Percentiles rank a stretch among this genome's conserved stretches.
Conservation (phyloP, 164 flowering plant genomes). For the Brasenia schreberi region DNA sequence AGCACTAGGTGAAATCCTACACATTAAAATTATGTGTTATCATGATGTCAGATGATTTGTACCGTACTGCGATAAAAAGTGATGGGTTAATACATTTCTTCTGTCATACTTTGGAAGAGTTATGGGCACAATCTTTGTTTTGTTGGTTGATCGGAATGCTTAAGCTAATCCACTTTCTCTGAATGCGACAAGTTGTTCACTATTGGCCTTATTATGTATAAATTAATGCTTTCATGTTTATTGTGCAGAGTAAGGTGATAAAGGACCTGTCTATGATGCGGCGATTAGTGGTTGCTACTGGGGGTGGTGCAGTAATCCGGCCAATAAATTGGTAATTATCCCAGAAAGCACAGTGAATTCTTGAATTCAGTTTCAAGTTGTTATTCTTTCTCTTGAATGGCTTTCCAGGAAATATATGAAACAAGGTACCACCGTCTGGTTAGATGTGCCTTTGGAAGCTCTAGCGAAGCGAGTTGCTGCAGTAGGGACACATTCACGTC, state of each 20-base stretch:
- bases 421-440: conserved; percentile 73
- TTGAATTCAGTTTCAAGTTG: background rate
- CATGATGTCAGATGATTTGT: too few species aligned
- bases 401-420: conserved; percentile 66
- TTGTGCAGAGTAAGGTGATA: conserved; percentile 54
- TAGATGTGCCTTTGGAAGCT: conserved; percentile 88
- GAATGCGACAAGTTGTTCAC: too few species aligned
- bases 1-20: too few species aligned
- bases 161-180: too few species aligned
- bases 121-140: too few species aligned
- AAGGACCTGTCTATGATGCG: conserved; percentile 44
- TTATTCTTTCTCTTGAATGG: background rate
- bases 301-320: conserved; percentile 85
- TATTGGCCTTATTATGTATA: too few species aligned
- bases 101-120: too few species aligned
- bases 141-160: too few species aligned
- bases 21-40: too few species aligned
- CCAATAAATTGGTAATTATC: conserved; percentile 59
- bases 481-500: conserved; percentile 80
- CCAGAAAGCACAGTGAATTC: background rate
- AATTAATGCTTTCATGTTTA: background rate
- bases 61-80: too few species aligned
- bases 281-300: conserved; percentile 79
- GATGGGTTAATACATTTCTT: too few species aligned
- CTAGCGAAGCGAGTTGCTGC: conserved; percentile 76